Evolutionary conservation across 345 rosid genomes (phyloP).

Genomic region (Gossypium raimondii): DNA sequence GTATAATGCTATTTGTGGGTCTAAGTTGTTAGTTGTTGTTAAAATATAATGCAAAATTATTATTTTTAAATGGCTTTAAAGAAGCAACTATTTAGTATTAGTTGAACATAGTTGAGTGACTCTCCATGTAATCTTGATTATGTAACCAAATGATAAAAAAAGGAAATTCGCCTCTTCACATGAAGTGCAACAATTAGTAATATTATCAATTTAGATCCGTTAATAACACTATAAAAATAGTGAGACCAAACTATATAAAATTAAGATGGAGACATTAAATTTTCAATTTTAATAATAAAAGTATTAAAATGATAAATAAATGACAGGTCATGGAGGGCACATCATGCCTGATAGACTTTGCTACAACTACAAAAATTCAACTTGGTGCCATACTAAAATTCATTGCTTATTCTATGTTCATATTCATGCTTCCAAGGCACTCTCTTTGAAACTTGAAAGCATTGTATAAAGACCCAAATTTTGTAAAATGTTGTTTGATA

Average conservation of each 20-base stretch:
- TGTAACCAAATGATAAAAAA: no score
- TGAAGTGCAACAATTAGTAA: not conserved
- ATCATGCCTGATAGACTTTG: not conserved
- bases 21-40: no score
- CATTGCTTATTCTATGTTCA: not conserved
- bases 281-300: no score
- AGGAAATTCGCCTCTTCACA: no score
- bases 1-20: no score
- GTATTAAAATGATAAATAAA: not conserved
- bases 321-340: constrained; percentile 24
- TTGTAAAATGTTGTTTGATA: not conserved
- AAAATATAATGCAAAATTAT: no score
- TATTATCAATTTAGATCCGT: not conserved
- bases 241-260: not conserved
- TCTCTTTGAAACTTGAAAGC: not conserved
- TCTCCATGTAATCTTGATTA: no score
- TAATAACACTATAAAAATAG: not conserved
- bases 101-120: no score
- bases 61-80: no score
- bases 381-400: not conserved
- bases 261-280: not conserved
- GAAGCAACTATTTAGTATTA: no score
- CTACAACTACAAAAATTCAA: not conserved
- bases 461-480: not conserved
- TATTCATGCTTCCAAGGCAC: constrained; percentile 14